phyloP scores from a whole-genome alignment of 2,329 filamentous ascomycete species.

The Kalmusia sp. region DNA sequence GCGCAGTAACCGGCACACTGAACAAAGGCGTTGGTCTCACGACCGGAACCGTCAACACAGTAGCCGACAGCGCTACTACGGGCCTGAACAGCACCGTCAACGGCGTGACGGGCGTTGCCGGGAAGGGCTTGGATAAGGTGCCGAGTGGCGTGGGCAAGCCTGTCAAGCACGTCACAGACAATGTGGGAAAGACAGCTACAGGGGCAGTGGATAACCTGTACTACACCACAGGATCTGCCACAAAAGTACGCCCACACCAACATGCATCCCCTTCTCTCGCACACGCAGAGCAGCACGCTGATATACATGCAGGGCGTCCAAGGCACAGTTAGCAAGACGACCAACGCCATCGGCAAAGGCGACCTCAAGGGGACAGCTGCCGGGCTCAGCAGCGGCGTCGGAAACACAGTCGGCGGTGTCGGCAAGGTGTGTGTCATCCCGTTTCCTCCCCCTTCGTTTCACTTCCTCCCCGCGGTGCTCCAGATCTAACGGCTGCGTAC shows the following conservation, averaged over 20 bases:
- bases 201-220: constrained; percentile 49
- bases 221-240: constrained; percentile 49
- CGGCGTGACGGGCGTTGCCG: constrained; percentile 45
- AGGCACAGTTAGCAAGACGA: constrained; percentile 53
- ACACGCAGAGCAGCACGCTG: too few relatives aligned
- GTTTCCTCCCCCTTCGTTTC: neutral
- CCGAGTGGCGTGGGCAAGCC: constrained; percentile 45
- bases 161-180: constrained; percentile 49
- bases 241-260: constrained; percentile 31
- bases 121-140: constrained; percentile 45
- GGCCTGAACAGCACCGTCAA: constrained; percentile 46
- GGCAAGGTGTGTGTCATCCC: constrained; percentile 33
- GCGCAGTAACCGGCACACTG: constrained; percentile 42
- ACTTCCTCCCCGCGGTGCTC: neutral
- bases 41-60: constrained; percentile 42
- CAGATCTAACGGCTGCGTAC: neutral
- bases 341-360: constrained; percentile 50
- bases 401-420: constrained; percentile 46
- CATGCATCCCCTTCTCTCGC: too few relatives aligned
- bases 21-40: constrained; percentile 47
- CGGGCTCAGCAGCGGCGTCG: constrained; percentile 47
- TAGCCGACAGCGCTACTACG: constrained; percentile 46
- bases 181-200: constrained; percentile 51
- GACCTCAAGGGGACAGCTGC: constrained; percentile 49
- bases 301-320: constrained; percentile 40